phyloP scores from a whole-genome alignment of 2,329 filamentous ascomycete genomes.

The Teratosphaeria zuluensis region DNA sequence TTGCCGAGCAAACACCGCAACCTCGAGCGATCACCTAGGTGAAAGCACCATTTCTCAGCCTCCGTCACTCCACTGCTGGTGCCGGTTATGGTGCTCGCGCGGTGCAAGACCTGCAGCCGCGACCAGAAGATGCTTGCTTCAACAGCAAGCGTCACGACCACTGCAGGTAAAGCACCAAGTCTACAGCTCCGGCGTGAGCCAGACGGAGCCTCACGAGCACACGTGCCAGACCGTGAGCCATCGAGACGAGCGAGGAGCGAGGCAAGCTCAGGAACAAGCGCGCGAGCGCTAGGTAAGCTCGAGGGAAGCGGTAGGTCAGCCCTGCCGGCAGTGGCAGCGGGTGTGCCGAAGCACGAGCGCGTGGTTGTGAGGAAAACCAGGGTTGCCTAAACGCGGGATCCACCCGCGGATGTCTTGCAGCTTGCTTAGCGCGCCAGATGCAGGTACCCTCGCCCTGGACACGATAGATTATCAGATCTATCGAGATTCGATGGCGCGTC shows the following conservation, averaged over 20 bases:
- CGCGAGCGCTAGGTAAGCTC: not conserved
- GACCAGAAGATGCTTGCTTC: too few species aligned
- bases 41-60: too few species aligned
- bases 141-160: too few species aligned
- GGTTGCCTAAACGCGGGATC: not conserved
- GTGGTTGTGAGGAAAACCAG: not conserved
- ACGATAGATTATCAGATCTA: not conserved
- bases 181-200: too few species aligned
- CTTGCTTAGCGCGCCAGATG: slow-evolving; percentile 6
- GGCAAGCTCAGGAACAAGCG: not conserved
- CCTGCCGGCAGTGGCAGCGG: not conserved
- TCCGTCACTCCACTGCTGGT: too few species aligned
- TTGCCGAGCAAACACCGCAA: not conserved
- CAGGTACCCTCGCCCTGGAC: slow-evolving; percentile 6
- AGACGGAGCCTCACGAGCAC: too few species aligned
- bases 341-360: not conserved
- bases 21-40: not conserved
- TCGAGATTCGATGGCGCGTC: not conserved
- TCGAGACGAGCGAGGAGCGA: not conserved
- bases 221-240: too few species aligned
- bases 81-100: too few species aligned
- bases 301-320: not conserved
- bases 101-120: too few species aligned
- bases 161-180: not conserved
- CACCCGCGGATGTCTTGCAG: slow-evolving; percentile 4